These are phyloP conservation scores for Globisporangium radiosum DNA, from an alignment of 352 stramenopile species.

Conservation along the genomic window DNA sequence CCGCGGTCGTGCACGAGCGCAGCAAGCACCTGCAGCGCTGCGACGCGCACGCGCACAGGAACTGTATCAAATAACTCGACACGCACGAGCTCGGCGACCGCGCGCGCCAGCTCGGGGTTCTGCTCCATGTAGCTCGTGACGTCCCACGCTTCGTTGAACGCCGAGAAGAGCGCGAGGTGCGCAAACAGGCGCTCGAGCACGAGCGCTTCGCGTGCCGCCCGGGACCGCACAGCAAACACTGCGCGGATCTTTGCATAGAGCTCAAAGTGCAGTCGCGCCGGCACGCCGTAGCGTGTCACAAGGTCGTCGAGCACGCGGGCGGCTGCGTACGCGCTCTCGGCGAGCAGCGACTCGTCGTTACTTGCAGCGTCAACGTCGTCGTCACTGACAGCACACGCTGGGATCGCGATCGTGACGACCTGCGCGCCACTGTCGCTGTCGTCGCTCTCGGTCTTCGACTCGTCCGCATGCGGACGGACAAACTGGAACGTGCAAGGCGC, in stretches of 20 bases:
- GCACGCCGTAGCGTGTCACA: constrained; percentile 43
- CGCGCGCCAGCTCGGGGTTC: constrained; percentile 65
- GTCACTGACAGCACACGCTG: constrained; percentile 11
- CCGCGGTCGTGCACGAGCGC: constrained; percentile 74
- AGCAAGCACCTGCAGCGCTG: constrained; percentile 63
- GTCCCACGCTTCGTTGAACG: constrained; percentile 69
- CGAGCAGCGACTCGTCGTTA: constrained; percentile 1
- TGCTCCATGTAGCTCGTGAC: constrained; percentile 76
- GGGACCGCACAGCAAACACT: constrained; percentile 27
- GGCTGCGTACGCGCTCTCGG: constrained; percentile 20
- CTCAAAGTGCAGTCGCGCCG: constrained; percentile 62
- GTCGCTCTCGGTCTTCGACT: constrained; percentile 15
- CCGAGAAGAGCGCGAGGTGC: constrained; percentile 65
- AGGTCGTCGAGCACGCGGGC: constrained; percentile 47
- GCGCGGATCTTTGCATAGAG: constrained; percentile 61
- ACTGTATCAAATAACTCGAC: constrained; percentile 61
- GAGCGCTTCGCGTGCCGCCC: constrained; percentile 31
- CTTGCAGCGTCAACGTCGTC: not conserved
- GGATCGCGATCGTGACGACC: constrained; percentile 38
- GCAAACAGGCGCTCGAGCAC: constrained; percentile 67
- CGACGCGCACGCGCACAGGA: constrained; percentile 48
- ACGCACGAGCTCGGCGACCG: constrained; percentile 68
- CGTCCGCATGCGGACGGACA: constrained; percentile 21
- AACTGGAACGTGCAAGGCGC: constrained; percentile 50
- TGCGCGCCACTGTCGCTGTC: constrained; percentile 12